Percentiles rank a stretch among this genome's conserved stretches.
phyloP scores from a whole-genome alignment of 2,329 filamentous ascomycete genomes.

The Colletotrichum tamarilloi region DNA sequence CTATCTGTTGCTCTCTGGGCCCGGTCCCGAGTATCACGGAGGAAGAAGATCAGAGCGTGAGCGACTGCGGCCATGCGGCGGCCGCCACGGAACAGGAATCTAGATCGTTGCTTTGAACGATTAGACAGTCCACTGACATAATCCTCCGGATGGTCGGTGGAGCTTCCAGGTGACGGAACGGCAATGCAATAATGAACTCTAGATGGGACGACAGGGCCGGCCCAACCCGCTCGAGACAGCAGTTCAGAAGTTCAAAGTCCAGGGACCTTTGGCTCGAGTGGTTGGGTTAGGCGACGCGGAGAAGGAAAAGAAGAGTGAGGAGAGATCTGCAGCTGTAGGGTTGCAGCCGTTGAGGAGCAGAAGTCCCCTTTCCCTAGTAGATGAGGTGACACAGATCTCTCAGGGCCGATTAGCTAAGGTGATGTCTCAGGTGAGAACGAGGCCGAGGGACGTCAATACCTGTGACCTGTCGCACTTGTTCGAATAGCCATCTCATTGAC shows the following conservation, averaged over 20 bases:
- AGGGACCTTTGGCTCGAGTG: not conserved
- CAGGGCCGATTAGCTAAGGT: not conserved
- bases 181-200: slow-evolving; percentile 7
- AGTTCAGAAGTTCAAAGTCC: not conserved
- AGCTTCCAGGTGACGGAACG: not conserved
- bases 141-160: not conserved
- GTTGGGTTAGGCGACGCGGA: not conserved
- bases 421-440: not conserved
- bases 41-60: not conserved
- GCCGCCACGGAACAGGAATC: not conserved
- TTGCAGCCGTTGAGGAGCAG: not conserved
- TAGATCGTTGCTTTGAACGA: not conserved
- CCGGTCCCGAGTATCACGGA: not conserved
- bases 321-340: slow-evolving; percentile 8
- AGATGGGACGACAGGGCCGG: slow-evolving; percentile 18
- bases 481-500: not conserved
- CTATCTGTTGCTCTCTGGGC: not conserved
- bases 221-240: not conserved
- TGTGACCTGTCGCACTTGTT: not conserved
- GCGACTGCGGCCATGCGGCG: not conserved
- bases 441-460: not conserved
- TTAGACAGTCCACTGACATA: not conserved
- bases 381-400: slow-evolving; percentile 21
- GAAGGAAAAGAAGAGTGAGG: not conserved
- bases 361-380: not conserved